A percentile compares a stretch with the other conserved stretches of the same genome.
Evolutionary conservation across 2,329 filamentous ascomycete species (phyloP).

Genomic region (Ophiocordyceps sinensis): DNA sequence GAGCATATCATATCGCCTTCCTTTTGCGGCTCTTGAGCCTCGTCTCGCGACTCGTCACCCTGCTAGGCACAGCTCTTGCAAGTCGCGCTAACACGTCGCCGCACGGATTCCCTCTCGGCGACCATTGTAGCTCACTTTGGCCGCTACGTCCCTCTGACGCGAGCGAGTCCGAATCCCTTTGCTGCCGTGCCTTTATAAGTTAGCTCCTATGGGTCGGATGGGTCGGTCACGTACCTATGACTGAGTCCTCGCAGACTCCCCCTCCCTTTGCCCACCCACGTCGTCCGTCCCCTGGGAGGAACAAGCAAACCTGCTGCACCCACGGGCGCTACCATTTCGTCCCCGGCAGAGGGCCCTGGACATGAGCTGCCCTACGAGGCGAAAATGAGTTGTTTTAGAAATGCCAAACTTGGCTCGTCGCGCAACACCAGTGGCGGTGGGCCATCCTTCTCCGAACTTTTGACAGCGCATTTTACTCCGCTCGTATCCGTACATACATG

Average conservation of each 20-base stretch:
- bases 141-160: too few species aligned
- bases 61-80: not conserved
- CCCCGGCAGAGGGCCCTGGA: not conserved
- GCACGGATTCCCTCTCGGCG: not conserved
- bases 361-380: not conserved
- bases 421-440: not conserved
- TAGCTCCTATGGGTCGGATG: not conserved
- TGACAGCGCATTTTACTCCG: not conserved
- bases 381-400: not conserved
- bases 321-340: not conserved
- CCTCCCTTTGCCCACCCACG: too few species aligned
- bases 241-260: too few species aligned
- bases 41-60: not conserved
- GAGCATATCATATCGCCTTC: not conserved
- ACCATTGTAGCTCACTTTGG: not conserved
- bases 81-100: not conserved
- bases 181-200: not conserved
- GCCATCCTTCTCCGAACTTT: not conserved
- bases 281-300: not conserved
- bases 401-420: not conserved
- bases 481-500: not conserved
- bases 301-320: not conserved
- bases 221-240: too few species aligned
- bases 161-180: not conserved
- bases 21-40: conserved; percentile 1